Percentiles rank a stretch among this genome's conserved stretches.
phyloP scores from a whole-genome alignment of 192 early-diverging fungal genomes.

The Mortierella hygrophila region DNA sequence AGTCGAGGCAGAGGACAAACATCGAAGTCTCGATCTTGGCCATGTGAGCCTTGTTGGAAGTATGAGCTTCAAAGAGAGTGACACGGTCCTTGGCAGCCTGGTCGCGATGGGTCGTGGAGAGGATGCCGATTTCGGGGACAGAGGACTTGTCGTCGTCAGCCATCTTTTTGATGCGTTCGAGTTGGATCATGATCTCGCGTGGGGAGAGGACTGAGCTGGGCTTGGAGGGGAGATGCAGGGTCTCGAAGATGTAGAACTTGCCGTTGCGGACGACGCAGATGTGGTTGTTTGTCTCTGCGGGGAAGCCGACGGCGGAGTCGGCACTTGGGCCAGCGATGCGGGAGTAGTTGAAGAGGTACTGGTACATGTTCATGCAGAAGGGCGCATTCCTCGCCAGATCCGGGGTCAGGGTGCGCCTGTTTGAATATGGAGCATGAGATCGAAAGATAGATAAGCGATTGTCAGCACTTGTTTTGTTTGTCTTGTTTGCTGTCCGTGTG shows the following conservation, averaged over 20 bases:
- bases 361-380: conserved; percentile 88
- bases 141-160: conserved; percentile 64
- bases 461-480: not conserved
- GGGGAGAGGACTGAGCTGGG: conserved; percentile 50
- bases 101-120: conserved; percentile 68
- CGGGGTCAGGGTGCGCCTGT: conserved; percentile 72
- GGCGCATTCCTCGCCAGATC: conserved; percentile 77
- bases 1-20: conserved; percentile 86
- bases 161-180: conserved; percentile 74
- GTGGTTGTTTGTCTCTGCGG: conserved; percentile 75
- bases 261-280: conserved; percentile 82
- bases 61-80: conserved; percentile 68
- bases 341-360: conserved; percentile 85
- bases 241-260: conserved; percentile 80
- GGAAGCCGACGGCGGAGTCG: conserved; percentile 75
- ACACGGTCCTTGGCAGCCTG: conserved; percentile 68
- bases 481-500: not conserved
- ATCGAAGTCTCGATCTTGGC: conserved; percentile 79
- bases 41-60: conserved; percentile 72
- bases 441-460: not conserved
- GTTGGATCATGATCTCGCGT: conserved; percentile 65
- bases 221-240: conserved; percentile 60
- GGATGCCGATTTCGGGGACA: conserved; percentile 67
- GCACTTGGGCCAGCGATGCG: conserved; percentile 76
- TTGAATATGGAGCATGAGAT: conserved; percentile 53